Evolutionary conservation across 306 rosid species (phyloP).

Genomic region (Lathyrus aphaca): DNA sequence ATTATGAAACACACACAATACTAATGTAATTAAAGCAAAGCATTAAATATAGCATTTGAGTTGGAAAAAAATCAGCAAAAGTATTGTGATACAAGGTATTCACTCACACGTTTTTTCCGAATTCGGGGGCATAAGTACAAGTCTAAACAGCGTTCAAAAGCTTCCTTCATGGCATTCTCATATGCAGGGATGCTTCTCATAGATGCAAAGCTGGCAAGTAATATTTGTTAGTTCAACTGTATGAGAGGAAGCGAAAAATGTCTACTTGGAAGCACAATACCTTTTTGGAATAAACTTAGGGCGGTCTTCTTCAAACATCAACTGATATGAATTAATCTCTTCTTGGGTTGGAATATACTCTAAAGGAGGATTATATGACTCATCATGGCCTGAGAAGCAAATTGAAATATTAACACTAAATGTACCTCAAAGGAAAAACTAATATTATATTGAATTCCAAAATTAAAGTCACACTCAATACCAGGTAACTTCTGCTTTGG

Average conservation of each 20-base stretch:
- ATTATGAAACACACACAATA: neutral
- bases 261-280: conserved; percentile 42
- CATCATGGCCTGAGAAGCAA: conserved; percentile 74
- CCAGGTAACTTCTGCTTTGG: conserved; percentile 92
- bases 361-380: conserved; percentile 89
- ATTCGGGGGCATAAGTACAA: conserved; percentile 89
- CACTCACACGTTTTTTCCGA: conserved; percentile 85
- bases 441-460: conserved; percentile 27
- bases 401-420: conserved; percentile 16
- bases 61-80: conserved; percentile 8
- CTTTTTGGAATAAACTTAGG: conserved; percentile 88
- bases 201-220: conserved; percentile 62
- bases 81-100: conserved; percentile 10
- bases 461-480: conserved; percentile 36
- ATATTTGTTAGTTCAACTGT: conserved; percentile 35
- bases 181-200: conserved; percentile 92
- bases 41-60: neutral
- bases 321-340: conserved; percentile 80
- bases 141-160: conserved; percentile 89
- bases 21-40: conserved; percentile 1
- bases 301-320: conserved; percentile 89
- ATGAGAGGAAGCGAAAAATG: conserved; percentile 5
- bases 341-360: conserved; percentile 96
- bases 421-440: conserved; percentile 20
- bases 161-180: conserved; percentile 74